phyloP scores from a whole-genome alignment of 371 early-diverging fungal species.

The Funneliformis caledonium region DNA sequence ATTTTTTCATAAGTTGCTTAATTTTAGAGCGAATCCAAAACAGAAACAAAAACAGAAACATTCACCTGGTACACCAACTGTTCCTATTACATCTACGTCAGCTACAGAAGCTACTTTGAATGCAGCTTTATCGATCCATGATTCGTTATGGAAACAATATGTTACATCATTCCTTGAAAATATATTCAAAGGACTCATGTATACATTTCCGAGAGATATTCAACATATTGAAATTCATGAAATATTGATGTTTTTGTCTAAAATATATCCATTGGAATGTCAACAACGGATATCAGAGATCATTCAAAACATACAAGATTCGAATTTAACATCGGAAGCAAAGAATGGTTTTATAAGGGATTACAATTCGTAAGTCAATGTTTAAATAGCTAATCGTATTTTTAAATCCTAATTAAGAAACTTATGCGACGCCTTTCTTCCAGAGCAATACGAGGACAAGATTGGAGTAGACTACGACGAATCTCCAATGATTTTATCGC shows the following conservation, averaged over 20 bases:
- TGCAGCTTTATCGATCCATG: constrained; percentile 28
- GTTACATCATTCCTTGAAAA: constrained; percentile 48
- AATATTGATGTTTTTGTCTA: constrained; percentile 51
- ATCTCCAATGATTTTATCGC: constrained; percentile 58
- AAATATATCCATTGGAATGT: constrained; percentile 52
- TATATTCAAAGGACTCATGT: constrained; percentile 55
- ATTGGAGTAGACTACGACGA: constrained; percentile 52
- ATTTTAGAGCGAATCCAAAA: constrained; percentile 43
- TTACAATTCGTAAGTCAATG: constrained; percentile 51
- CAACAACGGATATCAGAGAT: constrained; percentile 50
- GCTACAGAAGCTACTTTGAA: constrained; percentile 44
- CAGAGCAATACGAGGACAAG: constrained; percentile 50
- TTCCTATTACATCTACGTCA: constrained; percentile 39
- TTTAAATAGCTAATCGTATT: constrained; percentile 42
- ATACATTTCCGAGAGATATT: constrained; percentile 56
- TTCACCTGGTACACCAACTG: constrained; percentile 26
- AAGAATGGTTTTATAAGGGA: constrained; percentile 56
- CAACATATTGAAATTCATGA: constrained; percentile 52
- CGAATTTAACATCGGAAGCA: constrained; percentile 51
- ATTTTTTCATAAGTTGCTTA: constrained; percentile 53
- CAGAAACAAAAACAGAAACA: constrained; percentile 45
- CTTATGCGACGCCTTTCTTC: neutral
- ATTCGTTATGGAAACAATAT: constrained; percentile 49
- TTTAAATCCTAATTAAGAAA: neutral
- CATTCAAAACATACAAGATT: constrained; percentile 55